Base-by-base conservation (phyloP, 345 rosid species). In the Euphorbia pulcherrima region DNA sequence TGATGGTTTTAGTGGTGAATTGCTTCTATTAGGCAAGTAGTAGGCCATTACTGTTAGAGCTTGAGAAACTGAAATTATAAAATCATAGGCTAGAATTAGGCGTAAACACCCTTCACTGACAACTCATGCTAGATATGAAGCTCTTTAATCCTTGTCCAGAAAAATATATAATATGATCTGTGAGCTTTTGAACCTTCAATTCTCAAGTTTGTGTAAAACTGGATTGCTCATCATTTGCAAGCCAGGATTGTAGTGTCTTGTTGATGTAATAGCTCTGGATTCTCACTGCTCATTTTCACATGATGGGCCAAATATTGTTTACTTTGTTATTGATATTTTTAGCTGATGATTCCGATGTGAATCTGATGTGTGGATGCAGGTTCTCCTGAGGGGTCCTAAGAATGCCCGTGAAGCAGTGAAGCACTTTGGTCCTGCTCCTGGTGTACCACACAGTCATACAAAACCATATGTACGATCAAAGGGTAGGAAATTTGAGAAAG, bases 401-500 rank as follows among this genome's bases (percentile, higher is more conserved):
- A 71, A 76, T 53, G 68, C 75, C 7, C 79, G 79, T 24, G 79
- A 76, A 56, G 79, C 75, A 27, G 79, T 71, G 52, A 76, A 71
- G 68, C 79, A 76, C 35, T 76, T 76, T 76, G 79, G 79, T 29
- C 75, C 75, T 30, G 79, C 79, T 41, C 79, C 79, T 61, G 79
- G 79, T 56, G 79, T 76, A 41, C 79, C 79, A 41, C 79, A 76
- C 65, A 76, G 75, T 54, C 79, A 76, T 39, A 66, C 79, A 24
- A 76, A 76, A 46, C 79, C 79, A 1, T 76, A 76, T 8, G 69
- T 76, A 1, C 71, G 79, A 51, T 26, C 79, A 18, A 75, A 75
- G 74, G 79, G 79, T 60, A 70, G 79, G 59, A 75, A 75, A 66
- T 75, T 75, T 41, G 79, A 76, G 72, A 67, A 26, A 65, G 79